Evolutionary conservation across 129 eudicot species (phyloP).

Genomic region (Dittrichia graveolens): DNA sequence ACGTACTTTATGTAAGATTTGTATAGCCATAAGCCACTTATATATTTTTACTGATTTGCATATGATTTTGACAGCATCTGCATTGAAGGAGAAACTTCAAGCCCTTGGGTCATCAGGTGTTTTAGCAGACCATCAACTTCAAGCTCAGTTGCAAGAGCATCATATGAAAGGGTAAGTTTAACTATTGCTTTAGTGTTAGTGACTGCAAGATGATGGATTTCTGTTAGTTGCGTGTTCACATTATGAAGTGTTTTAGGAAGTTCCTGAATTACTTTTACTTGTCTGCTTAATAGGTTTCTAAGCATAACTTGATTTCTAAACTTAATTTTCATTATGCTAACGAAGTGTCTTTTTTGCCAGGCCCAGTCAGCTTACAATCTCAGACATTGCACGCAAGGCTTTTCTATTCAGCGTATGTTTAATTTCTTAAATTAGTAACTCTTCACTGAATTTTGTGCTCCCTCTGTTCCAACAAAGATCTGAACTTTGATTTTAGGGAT

Average conservation of each 20-base stretch:
- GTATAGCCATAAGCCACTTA: background rate
- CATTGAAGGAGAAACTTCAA: conserved; percentile 91
- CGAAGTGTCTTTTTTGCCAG: conserved; percentile 45
- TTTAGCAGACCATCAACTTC: conserved; percentile 97
- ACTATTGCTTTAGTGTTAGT: conserved; percentile 3
- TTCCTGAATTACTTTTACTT: background rate
- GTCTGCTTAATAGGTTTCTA: conserved; percentile 11
- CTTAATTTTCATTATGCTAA: conserved; percentile 14
- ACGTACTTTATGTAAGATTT: conserved; percentile 7
- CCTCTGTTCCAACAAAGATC: conserved; percentile 19
- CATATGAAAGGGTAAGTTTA: conserved; percentile 83
- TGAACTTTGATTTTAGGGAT: conserved; percentile 4
- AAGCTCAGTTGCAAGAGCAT: conserved; percentile 95
- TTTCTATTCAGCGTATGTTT: conserved; percentile 89
- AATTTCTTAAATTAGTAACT: conserved; percentile 19
- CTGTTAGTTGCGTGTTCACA: conserved; percentile 1
- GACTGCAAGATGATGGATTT: conserved; percentile 20
- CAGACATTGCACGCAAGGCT: conserved; percentile 96
- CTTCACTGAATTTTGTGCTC: conserved; percentile 1
- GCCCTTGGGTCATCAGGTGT: conserved; percentile 97
- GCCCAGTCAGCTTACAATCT: conserved; percentile 87
- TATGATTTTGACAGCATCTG: conserved; percentile 67
- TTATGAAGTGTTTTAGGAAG: conserved; percentile 7
- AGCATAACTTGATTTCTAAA: conserved; percentile 5
- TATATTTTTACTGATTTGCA: conserved; percentile 33